phyloP scores from a whole-genome alignment of 371 early-diverging fungal genomes.

The Sporodiniella umbellata region DNA sequence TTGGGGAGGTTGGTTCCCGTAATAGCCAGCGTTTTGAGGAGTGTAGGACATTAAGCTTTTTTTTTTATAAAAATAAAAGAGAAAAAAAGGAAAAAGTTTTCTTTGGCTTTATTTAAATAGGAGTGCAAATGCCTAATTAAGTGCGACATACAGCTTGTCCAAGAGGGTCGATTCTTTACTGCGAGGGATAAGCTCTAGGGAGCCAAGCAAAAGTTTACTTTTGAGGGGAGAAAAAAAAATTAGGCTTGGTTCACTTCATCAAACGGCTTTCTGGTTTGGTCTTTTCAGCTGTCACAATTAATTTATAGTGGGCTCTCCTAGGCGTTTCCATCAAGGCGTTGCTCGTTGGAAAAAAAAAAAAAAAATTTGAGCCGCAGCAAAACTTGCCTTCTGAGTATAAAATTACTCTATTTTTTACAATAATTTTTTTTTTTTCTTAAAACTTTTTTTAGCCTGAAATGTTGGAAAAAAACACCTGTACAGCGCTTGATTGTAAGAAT shows the following conservation, averaged over 20 bases:
- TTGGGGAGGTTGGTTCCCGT: neutral
- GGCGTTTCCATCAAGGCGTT: too few species aligned
- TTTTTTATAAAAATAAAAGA: neutral
- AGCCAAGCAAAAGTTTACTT: too few species aligned
- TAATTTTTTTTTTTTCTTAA: neutral
- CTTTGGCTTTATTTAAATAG: too few species aligned
- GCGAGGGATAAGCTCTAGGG: too few species aligned
- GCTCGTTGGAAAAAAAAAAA: neutral
- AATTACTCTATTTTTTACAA: slow-evolving; percentile 5
- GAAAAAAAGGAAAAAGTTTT: neutral
- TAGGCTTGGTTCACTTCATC: too few species aligned
- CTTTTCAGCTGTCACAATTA: too few species aligned
- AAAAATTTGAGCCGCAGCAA: neutral
- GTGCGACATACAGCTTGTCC: too few species aligned
- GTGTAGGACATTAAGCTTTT: slow-evolving; percentile 16
- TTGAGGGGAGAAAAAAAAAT: too few species aligned
- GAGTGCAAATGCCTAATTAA: neutral
- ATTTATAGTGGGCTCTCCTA: too few species aligned
- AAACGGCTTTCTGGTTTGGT: too few species aligned
- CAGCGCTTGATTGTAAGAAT: slow-evolving; percentile 61
- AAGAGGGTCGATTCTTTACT: too few species aligned
- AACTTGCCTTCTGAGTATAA: neutral
- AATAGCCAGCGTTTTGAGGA: slow-evolving; percentile 5
- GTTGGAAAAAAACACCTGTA: slow-evolving; percentile 15
- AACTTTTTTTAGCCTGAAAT: too few species aligned